These are phyloP conservation scores for Colletotrichum neosansevieriae DNA, from an alignment of 2,329 filamentous ascomycete species.

Conservation along the genomic window DNA sequence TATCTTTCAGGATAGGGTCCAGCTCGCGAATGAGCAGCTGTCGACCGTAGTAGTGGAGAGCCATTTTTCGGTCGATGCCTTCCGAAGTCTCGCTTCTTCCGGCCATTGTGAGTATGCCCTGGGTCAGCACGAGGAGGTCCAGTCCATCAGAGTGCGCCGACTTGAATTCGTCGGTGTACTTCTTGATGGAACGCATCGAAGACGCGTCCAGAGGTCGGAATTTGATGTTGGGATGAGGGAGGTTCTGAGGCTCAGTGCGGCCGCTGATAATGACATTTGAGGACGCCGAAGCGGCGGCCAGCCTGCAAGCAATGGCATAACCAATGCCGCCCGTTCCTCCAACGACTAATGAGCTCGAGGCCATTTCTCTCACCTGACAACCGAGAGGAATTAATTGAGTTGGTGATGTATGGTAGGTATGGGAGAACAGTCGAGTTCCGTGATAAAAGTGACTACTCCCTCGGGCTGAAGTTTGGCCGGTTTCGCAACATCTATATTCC, in stretches of 20 bases:
- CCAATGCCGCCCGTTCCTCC: conserved; percentile 53
- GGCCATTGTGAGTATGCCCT: conserved; percentile 52
- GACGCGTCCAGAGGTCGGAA: conserved; percentile 50
- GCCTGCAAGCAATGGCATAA: conserved; percentile 51
- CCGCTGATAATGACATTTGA: conserved; percentile 50
- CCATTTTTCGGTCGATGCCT: conserved; percentile 59
- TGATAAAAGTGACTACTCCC: too few species aligned
- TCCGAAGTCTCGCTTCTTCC: conserved; percentile 56
- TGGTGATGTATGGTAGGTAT: too few species aligned
- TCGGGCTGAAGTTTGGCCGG: too few species aligned
- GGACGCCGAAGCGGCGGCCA: conserved; percentile 43
- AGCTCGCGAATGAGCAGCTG: conserved; percentile 58
- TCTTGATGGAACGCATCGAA: conserved; percentile 50
- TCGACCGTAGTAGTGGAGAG: conserved; percentile 59
- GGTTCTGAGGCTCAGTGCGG: conserved; percentile 46
- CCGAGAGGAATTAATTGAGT: too few species aligned
- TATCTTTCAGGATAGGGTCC: conserved; percentile 49
- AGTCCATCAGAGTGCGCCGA: conserved; percentile 45
- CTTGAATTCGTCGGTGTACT: conserved; percentile 48
- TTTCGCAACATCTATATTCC: too few species aligned
- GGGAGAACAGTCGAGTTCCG: too few species aligned
- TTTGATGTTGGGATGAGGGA: conserved; percentile 49
- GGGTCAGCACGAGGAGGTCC: conserved; percentile 54
- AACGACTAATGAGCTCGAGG: conserved; percentile 42
- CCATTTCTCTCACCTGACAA: too few species aligned